Evolutionary conservation across 108 stramenopile species (phyloP).

Genomic region (Cylindrotheca fusiformis): DNA sequence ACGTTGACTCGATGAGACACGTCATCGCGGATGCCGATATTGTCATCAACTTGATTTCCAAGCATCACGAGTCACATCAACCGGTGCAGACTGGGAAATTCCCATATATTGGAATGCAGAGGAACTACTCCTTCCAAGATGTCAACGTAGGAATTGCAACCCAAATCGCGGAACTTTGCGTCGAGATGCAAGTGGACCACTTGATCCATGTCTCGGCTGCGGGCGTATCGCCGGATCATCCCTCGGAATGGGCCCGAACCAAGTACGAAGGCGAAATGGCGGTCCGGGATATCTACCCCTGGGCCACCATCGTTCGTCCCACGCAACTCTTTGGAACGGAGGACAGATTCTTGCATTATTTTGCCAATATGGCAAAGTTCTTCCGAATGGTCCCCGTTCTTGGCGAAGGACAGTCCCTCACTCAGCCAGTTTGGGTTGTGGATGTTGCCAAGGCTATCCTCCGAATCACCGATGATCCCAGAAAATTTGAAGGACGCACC

Average conservation of each 20-base stretch:
- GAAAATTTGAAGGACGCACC: constrained; percentile 79
- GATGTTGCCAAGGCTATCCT: constrained; percentile 91
- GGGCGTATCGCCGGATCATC: constrained; percentile 67
- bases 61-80: constrained; percentile 88
- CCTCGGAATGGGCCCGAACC: constrained; percentile 87
- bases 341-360: constrained; percentile 91
- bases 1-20: constrained; percentile 84
- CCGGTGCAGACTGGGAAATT: constrained; percentile 71
- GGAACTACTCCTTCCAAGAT: constrained; percentile 84
- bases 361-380: constrained; percentile 68
- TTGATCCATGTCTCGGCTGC: constrained; percentile 92
- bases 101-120: constrained; percentile 69
- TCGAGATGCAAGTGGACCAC: constrained; percentile 87
- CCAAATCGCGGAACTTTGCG: constrained; percentile 85
- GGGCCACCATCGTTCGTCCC: constrained; percentile 93
- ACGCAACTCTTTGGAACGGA: constrained; percentile 93
- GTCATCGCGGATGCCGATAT: constrained; percentile 89
- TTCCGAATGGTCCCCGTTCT: constrained; percentile 76
- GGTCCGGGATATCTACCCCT: constrained; percentile 84
- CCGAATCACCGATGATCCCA: constrained; percentile 68
- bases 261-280: constrained; percentile 92
- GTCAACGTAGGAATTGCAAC: constrained; percentile 87
- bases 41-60: constrained; percentile 95
- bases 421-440: constrained; percentile 92
- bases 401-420: constrained; percentile 79